Evolutionary conservation across 1,284 basidiomycete genomes (phyloP).

Genomic region (Fomitopsis schrenkii): DNA sequence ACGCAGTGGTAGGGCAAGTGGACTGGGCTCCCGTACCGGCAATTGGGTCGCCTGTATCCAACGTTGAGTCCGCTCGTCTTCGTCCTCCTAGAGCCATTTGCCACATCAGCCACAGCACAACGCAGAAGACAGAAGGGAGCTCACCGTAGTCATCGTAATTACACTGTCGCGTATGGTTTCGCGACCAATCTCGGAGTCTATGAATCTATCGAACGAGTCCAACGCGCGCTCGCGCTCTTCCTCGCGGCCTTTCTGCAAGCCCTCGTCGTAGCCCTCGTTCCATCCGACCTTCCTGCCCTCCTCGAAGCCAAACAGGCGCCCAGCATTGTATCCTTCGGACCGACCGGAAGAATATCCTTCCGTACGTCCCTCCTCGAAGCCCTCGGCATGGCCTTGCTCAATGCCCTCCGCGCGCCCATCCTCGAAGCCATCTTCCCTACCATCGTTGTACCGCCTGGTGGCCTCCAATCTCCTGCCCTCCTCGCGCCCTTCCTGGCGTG

Average conservation of each 20-base stretch:
- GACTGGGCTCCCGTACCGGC: constrained; percentile 14
- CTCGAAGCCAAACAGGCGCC: constrained; percentile 34
- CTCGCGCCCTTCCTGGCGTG: constrained; percentile 42
- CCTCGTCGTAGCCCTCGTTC: constrained; percentile 39
- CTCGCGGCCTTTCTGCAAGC: constrained; percentile 38
- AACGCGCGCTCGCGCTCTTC: constrained; percentile 48
- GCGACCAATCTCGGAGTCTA: constrained; percentile 39
- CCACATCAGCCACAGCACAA: constrained; percentile 1
- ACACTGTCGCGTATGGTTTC: constrained; percentile 16
- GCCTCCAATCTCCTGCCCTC: constrained; percentile 35
- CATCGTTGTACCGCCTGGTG: constrained; percentile 36
- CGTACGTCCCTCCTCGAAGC: constrained; percentile 41
- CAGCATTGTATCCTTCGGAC: constrained; percentile 41
- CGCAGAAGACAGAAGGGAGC: not conserved
- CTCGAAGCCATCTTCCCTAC: constrained; percentile 38
- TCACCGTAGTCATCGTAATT: constrained; percentile 15
- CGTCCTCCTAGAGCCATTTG: constrained; percentile 6
- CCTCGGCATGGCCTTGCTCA: constrained; percentile 29
- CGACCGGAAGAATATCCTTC: constrained; percentile 45
- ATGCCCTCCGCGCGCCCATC: constrained; percentile 35
- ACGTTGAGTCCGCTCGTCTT: constrained; percentile 24
- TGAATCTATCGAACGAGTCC: constrained; percentile 51
- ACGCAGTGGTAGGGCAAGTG: constrained; percentile 7
- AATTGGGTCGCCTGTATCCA: constrained; percentile 25
- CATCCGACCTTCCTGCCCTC: constrained; percentile 37